phyloP scores from a whole-genome alignment of 495 filamentous ascomycete species.

The Cudoniella acicularis region DNA sequence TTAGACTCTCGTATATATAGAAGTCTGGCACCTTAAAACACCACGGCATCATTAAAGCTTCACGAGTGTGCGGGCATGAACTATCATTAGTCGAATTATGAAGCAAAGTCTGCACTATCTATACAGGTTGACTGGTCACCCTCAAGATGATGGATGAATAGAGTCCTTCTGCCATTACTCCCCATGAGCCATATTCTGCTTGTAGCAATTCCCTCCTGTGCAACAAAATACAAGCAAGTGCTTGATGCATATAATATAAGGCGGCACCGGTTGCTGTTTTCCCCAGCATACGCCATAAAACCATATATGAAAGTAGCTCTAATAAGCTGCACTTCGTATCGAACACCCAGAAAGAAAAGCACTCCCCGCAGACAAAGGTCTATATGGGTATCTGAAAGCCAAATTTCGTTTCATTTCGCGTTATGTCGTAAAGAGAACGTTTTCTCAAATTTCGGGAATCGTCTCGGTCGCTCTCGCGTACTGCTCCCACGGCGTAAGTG shows the following conservation, averaged over 20 bases:
- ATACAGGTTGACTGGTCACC: background rate
- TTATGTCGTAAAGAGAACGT: background rate
- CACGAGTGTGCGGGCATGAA: too few relatives aligned
- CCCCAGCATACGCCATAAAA: background rate
- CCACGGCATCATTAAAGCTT: too few relatives aligned
- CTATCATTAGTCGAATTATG: background rate
- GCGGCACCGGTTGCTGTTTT: background rate
- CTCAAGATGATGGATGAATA: background rate
- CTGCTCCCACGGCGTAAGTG: constrained; percentile 64
- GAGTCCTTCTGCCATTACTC: background rate
- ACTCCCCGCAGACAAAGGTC: background rate
- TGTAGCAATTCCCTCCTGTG: too few relatives aligned
- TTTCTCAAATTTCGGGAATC: background rate
- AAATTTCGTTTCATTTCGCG: background rate
- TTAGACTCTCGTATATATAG: too few relatives aligned
- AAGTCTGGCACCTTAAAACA: too few relatives aligned
- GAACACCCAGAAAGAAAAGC: background rate
- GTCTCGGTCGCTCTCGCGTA: background rate
- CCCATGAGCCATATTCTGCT: background rate
- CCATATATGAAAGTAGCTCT: too few relatives aligned
- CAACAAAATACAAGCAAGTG: background rate
- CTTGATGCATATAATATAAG: background rate
- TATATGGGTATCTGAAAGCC: background rate
- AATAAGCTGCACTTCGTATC: too few relatives aligned
- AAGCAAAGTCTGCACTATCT: background rate